A percentile compares a stretch with the other conserved stretches of the same genome.
Evolutionary conservation across 176 grass and related monocot genomes (phyloP).

Genomic region (Phoenix roebelenii): DNA sequence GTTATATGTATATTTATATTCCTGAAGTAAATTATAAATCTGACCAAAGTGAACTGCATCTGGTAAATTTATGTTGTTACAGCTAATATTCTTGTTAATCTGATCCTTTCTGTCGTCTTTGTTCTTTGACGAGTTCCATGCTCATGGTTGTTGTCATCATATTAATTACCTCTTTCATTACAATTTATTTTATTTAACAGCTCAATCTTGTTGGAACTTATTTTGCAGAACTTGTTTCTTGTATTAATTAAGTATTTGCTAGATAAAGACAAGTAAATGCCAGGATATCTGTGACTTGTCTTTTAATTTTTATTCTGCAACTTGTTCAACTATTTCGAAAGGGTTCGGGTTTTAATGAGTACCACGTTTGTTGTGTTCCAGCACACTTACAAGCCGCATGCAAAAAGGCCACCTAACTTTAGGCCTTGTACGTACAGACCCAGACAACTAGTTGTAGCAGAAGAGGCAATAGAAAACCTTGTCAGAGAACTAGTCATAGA

Average conservation of each 20-base stretch:
- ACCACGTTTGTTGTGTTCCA: background rate
- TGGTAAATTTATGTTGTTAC: too few species aligned
- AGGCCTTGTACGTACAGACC: background rate
- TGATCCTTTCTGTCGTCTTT: too few species aligned
- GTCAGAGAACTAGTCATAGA: background rate
- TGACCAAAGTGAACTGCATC: too few species aligned
- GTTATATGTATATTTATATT: too few species aligned
- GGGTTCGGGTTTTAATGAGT: background rate
- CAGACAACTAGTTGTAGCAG: background rate
- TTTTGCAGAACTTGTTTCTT: too few species aligned
- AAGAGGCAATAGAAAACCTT: constrained; percentile 2
- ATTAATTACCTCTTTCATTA: too few species aligned
- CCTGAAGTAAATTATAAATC: too few species aligned
- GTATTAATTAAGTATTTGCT: background rate
- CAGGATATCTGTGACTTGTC: background rate
- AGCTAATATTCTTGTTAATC: too few species aligned
- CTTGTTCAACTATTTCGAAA: background rate
- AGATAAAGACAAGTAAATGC: background rate
- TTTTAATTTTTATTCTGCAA: background rate
- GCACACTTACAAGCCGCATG: constrained; percentile 6
- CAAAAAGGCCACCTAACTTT: background rate
- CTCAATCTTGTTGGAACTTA: too few species aligned
- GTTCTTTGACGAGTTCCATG: too few species aligned
- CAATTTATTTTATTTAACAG: too few species aligned
- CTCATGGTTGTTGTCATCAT: too few species aligned